Conservation (phyloP, 148 eudicot genomes). For the Simmondsia chinensis region DNA sequence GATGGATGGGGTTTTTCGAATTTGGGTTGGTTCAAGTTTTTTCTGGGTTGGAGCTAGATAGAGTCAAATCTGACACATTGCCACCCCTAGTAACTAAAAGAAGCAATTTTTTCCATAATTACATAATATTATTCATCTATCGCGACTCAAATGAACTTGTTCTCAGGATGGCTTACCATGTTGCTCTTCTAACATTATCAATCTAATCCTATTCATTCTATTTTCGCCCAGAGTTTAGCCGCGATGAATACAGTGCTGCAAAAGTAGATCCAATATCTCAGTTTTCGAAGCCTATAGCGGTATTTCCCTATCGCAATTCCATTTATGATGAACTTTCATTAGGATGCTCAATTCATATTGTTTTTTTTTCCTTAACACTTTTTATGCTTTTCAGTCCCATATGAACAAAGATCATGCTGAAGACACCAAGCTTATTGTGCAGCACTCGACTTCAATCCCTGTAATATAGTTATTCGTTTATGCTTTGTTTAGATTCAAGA, state of each 20-base stretch:
- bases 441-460: conserved; percentile 71
- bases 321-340: neutral
- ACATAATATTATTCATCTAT: too few species aligned
- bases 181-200: neutral
- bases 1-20: too few species aligned
- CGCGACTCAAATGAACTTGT: too few species aligned
- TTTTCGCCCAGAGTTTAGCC: conserved; percentile 57
- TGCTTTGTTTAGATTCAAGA: neutral
- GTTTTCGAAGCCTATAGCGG: conserved; percentile 86
- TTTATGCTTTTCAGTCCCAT: conserved; percentile 51
- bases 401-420: conserved; percentile 93
- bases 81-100: too few species aligned
- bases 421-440: conserved; percentile 85
- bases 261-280: conserved; percentile 80
- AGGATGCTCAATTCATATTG: neutral
- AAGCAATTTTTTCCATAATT: too few species aligned
- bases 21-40: too few species aligned
- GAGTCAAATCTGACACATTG: too few species aligned
- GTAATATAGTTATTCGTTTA: conserved; percentile 24
- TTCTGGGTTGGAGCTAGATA: too few species aligned
- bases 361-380: conserved; percentile 5
- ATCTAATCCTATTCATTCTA: neutral
- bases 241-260: conserved; percentile 61
- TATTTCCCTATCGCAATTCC: conserved; percentile 12
- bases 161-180: too few species aligned